phyloP scores from a whole-genome alignment of 805 yeast species.

The Lipomyces orientalis region DNA sequence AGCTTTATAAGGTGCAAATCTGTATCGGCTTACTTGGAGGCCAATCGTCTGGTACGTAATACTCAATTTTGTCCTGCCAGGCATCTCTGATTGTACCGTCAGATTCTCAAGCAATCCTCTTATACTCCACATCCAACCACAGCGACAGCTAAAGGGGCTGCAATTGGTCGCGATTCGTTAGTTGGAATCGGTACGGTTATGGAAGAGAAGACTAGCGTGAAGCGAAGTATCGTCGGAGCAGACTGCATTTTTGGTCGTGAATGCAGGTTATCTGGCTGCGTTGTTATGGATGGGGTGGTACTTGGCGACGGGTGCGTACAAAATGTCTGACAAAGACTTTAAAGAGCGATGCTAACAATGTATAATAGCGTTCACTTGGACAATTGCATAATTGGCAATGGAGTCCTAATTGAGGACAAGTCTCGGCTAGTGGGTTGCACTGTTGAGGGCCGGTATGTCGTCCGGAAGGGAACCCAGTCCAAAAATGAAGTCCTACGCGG shows the following conservation, averaged over 20 bases:
- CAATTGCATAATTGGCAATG: conserved; percentile 82
- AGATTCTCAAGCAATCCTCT: conserved; percentile 32
- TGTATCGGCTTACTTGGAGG: conserved; percentile 83
- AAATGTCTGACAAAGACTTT: background rate
- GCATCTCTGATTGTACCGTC: background rate
- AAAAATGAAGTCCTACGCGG: conserved; percentile 48
- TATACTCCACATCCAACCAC: conserved; percentile 39
- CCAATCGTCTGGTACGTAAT: conserved; percentile 67
- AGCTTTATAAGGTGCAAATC: conserved; percentile 77
- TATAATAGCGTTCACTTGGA: conserved; percentile 56
- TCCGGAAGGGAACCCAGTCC: conserved; percentile 57
- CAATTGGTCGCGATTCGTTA: conserved; percentile 84
- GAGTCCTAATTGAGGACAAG: conserved; percentile 67
- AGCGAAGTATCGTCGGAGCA: conserved; percentile 79
- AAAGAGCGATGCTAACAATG: background rate
- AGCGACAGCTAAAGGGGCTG: conserved; percentile 52
- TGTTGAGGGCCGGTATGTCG: conserved; percentile 78
- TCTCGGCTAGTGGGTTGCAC: conserved; percentile 77
- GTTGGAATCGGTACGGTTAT: conserved; percentile 71
- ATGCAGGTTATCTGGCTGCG: conserved; percentile 87
- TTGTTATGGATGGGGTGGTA: conserved; percentile 70
- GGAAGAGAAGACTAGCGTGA: conserved; percentile 85
- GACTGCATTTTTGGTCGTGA: conserved; percentile 80
- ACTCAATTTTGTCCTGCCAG: background rate
- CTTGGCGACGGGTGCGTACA: conserved; percentile 71